A percentile compares a stretch with the other conserved stretches of the same genome.
Evolutionary conservation across 129 eudicot species (phyloP).

Genomic region (Heracleum sosnowskyi): DNA sequence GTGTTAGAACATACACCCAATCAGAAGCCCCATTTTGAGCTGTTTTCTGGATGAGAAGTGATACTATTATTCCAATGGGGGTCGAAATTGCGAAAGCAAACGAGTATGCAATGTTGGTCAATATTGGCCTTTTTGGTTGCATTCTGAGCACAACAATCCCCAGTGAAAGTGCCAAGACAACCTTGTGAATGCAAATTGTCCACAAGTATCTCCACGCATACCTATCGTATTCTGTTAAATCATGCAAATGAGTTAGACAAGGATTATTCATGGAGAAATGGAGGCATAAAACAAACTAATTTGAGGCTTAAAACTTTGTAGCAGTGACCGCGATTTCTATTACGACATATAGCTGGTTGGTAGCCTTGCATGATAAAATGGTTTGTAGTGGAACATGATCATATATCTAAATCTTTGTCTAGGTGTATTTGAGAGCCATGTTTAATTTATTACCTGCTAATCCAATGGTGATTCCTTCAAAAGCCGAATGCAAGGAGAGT

Average conservation of each 20-base stretch:
- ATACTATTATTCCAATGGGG: conserved; percentile 78
- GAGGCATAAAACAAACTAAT: too few relatives aligned
- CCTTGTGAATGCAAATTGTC: conserved; percentile 84
- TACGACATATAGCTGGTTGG: neutral
- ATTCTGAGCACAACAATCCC: conserved; percentile 78
- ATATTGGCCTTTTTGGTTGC: conserved; percentile 69
- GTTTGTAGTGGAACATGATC: too few relatives aligned
- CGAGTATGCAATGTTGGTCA: conserved; percentile 46
- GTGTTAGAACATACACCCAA: conserved; percentile 79
- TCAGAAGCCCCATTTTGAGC: conserved; percentile 55
- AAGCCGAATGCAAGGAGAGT: conserved; percentile 69
- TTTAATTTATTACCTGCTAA: conserved; percentile 36
- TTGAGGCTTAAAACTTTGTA: too few relatives aligned
- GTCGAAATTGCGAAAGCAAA: conserved; percentile 83
- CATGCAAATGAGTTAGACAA: neutral
- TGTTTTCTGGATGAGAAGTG: conserved; percentile 68
- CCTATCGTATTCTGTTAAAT: neutral
- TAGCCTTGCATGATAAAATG: neutral
- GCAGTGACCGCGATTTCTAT: neutral
- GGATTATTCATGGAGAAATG: neutral
- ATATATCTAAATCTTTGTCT: neutral
- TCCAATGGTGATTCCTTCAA: conserved; percentile 94
- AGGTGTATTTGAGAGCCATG: neutral
- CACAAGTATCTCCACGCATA: conserved; percentile 87
- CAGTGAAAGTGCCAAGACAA: conserved; percentile 75